Evolutionary conservation across 352 stramenopile genomes (phyloP), one percentile per base, ranked within the genome.

Genomic region (Globisporangium nagaii): DNA sequence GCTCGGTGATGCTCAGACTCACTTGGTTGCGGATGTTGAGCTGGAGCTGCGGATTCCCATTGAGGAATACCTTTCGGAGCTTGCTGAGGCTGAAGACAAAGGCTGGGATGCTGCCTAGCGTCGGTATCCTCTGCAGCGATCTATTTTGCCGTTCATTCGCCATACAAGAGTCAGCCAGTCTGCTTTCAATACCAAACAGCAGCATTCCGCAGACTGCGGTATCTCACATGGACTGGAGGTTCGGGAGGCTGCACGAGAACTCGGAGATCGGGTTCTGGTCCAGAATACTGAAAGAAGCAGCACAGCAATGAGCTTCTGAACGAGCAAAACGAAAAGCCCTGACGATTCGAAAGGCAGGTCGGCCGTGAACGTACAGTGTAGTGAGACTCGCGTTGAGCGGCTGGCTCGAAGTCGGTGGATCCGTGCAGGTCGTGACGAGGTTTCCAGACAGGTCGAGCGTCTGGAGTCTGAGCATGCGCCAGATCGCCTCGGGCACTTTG

Each of bases 381-480:
- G 44, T 45, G 28, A 68, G 44, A 19, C 44, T 61, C n/a, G 56
- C 53, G 17, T 47, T 46, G 2, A 46, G 34, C 4, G 28, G 47
- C n/a, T 50, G 12, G 7, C 17, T 34, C 3, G 32, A 13, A 3
- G 36, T 15, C 12, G 24, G 15, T 15, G 61, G 61, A 24, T 62
- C 53, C 27, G 32, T 31, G n/a, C 70, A 79, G 10, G 44, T 12
- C 0, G 58, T 47, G 24, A 79, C 47, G 1, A 32, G 27, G 42
- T 76, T 79, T 3, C 25, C 19, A 6, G 70, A 65, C 8, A 79
- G 24, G 25, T 76, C 57, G 10, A 79, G 53, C 11, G 35, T 47
- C 12, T 19, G 20, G 1, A 79, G 62, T 20, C 58, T 35, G 19
- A 40, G 51, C 59, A 79, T 79, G 19, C 36, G 42, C 67, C 65